Evolutionary conservation across 371 early-diverging fungal genomes (phyloP).

Genomic region (Mucor velutinosus): DNA sequence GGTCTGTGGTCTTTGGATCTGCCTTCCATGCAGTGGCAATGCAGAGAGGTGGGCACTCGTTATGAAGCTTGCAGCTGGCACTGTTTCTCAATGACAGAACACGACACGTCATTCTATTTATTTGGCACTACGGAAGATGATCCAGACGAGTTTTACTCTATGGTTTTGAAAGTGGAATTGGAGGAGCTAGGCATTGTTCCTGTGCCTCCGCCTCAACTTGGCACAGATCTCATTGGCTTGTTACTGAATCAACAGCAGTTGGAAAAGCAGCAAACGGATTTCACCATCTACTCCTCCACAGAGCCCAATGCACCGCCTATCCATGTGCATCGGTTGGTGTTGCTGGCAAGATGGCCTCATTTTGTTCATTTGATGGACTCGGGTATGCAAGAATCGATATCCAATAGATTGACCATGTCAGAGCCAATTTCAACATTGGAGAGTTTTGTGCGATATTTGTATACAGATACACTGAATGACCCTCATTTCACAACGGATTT

Average conservation of each 20-base stretch:
- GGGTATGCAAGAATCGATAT: slow-evolving; percentile 55
- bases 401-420: slow-evolving; percentile 48
- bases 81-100: slow-evolving; percentile 65
- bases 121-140: slow-evolving; percentile 61
- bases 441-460: slow-evolving; percentile 61
- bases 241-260: slow-evolving; percentile 39
- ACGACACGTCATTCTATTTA: slow-evolving; percentile 56
- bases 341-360: slow-evolving; percentile 70
- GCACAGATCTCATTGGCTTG: slow-evolving; percentile 55
- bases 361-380: slow-evolving; percentile 57
- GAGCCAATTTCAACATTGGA: slow-evolving; percentile 55
- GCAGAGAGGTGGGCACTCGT: slow-evolving; percentile 53
- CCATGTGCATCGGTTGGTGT: slow-evolving; percentile 53
- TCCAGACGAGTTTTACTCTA: slow-evolving; percentile 63
- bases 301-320: slow-evolving; percentile 39
- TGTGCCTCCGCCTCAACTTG: slow-evolving; percentile 58
- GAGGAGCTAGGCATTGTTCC: slow-evolving; percentile 61
- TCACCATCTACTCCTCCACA: slow-evolving; percentile 50
- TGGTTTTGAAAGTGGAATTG: slow-evolving; percentile 59
- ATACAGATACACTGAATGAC: slow-evolving; percentile 61
- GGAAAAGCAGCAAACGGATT: slow-evolving; percentile 53
- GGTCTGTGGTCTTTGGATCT: slow-evolving; percentile 71
- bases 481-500: slow-evolving; percentile 30
- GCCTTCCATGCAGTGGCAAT: slow-evolving; percentile 65
- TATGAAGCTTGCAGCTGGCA: slow-evolving; percentile 64